Base-by-base conservation (phyloP, 2,329 filamentous ascomycete species). In the Proliferodiscus dingleyae region DNA sequence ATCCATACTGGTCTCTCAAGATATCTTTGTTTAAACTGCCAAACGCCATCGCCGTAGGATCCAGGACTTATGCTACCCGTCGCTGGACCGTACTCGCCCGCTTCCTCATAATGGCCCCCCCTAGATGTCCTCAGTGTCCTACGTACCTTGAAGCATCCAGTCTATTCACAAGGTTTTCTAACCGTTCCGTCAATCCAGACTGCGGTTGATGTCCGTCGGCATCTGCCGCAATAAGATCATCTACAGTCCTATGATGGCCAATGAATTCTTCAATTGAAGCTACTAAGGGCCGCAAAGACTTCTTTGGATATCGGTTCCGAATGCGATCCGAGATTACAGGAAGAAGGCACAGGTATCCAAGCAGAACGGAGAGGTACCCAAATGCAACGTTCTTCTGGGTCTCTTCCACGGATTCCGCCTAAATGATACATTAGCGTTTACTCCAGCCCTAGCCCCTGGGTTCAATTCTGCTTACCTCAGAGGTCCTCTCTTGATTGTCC, bases 361-460 rank as follows among this genome's bases (percentile, higher is more conserved):
- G 73, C 5, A 95, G 72, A 11, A 96, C 83, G 1, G 89, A 83
- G 19, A 96, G 73, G 63, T 95, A 96, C 13, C 89, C 90, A 63
- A 91, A 81, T 1, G 86, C 83, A 22, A 97, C 89, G 55, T 90
- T 89, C 41, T 85, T 75, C 49, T 86, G 82, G 21, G 83, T 83
- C 61, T 90, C 87, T 59, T 88, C 79, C 45, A 83, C 75, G 1
- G 83, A 85, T 57, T 85, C 80, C 47, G 81, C 82, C 77, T 87
- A 52, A 33, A 45, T 42, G 45, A n/a, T 45, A 16, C 40, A 49
- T 45, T 54, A 45, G 53, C 47, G 23, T 45, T 36, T 16, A 37
- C 16, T 5, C 8, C n/a, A 11, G 28, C n/a, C 22, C 34, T 45
- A 29, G 10, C 7, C 19, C 37, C 16, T 18, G 38, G 11, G 42